phyloP scores from a whole-genome alignment of 2,329 filamentous ascomycete species.

The Nemania serpens region DNA sequence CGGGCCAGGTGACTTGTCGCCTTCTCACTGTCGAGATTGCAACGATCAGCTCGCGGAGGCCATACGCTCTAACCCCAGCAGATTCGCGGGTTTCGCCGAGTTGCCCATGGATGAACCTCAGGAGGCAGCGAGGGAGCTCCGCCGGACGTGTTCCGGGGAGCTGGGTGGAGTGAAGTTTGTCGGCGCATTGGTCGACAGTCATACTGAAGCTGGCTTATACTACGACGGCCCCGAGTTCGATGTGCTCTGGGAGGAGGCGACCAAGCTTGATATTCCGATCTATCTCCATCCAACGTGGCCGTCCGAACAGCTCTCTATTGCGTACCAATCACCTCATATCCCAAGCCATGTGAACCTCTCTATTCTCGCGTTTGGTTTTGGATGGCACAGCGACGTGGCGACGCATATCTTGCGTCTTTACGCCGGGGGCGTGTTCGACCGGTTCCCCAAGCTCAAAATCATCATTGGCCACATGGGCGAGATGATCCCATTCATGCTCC shows the following conservation, averaged over 20 bases:
- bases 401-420: conserved; percentile 42
- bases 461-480: conserved; percentile 49
- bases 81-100: conserved; percentile 39
- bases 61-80: conserved; percentile 32
- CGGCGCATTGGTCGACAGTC: conserved; percentile 42
- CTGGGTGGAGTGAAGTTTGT: conserved; percentile 41
- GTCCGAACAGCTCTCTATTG: conserved; percentile 39
- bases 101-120: conserved; percentile 40
- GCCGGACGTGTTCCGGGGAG: conserved; percentile 36
- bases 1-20: conserved; percentile 27
- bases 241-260: conserved; percentile 42
- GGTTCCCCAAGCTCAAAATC: conserved; percentile 45
- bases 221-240: conserved; percentile 41
- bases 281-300: conserved; percentile 56
- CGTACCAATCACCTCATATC: conserved; percentile 42
- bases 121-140: conserved; percentile 39
- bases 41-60: conserved; percentile 37
- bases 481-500: conserved; percentile 60
- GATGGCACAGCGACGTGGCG: conserved; percentile 45
- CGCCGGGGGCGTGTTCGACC: conserved; percentile 41
- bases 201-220: conserved; percentile 35
- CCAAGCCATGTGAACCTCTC: conserved; percentile 33
- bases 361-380: conserved; percentile 38
- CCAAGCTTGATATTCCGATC: conserved; percentile 53
- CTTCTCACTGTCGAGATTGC: conserved; percentile 27